Conservation (phyloP, 176 grass and related monocot species). For the Musa beccarii region DNA sequence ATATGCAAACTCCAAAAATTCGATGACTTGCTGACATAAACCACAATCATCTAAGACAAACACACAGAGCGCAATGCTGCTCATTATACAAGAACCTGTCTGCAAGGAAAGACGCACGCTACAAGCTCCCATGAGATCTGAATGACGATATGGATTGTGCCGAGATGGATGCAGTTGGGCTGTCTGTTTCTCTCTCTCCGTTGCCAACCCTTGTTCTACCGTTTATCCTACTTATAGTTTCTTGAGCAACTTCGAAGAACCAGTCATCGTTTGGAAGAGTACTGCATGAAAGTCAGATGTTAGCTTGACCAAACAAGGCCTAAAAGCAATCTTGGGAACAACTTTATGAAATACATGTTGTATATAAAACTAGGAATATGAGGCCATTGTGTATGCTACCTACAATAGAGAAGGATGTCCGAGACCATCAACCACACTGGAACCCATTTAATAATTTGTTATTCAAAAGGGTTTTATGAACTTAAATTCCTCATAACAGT, state of each 20-base stretch:
- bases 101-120: conserved; percentile 16
- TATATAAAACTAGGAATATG: not conserved
- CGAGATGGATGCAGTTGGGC: conserved; percentile 79
- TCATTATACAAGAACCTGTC: conserved; percentile 1
- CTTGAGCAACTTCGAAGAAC: conserved; percentile 78
- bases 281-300: conserved; percentile 30
- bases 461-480: too few relatives aligned
- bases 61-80: not conserved
- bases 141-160: conserved; percentile 72
- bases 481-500: too few relatives aligned
- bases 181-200: conserved; percentile 67
- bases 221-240: conserved; percentile 58
- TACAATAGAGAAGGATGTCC: too few relatives aligned
- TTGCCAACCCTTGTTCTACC: conserved; percentile 48
- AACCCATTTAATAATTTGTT: too few relatives aligned
- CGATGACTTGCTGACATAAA: not conserved
- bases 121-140: conserved; percentile 48
- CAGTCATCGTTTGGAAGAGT: conserved; percentile 61
- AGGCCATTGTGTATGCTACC: too few relatives aligned
- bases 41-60: not conserved
- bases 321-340: not conserved
- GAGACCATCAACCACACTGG: too few relatives aligned
- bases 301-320: conserved; percentile 1
- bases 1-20: conserved; percentile 1
- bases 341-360: conserved; percentile 4